Evolutionary conservation across 345 rosid genomes (phyloP), one percentile per base, ranked within the genome.

Genomic region (Camelina neglecta): DNA sequence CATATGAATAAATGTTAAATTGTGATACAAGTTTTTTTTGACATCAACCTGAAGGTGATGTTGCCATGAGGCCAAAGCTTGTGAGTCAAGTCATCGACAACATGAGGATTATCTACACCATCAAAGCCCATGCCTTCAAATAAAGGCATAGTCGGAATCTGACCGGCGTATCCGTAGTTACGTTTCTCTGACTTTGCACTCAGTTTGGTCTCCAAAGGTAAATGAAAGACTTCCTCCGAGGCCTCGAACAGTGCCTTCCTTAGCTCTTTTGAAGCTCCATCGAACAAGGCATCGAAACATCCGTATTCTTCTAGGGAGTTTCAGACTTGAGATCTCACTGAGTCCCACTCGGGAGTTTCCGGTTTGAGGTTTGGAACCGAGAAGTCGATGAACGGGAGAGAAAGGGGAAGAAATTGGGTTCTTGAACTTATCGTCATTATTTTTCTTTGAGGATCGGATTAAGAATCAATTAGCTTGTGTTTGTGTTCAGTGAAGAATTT

Each of bases 261-360:
- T 15, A 69, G 71, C 42, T 85, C 88, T 11, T 9, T 0, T 0
- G 93, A 79, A 73, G 73, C 80, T 60, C 71, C 81, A 60, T 86
- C 35, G 56, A 80, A 83, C 53, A 58, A 55, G 3, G 85, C 93
- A 81, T 87, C 88, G 38, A 87, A 89, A 71, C 87, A 85, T 7
- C 93, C 91, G 39, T 77, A 83, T 15, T 85, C 87, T 66, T 83
- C 88, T 5, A 87, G 76, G 11, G 89, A 85, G 73, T 61, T 21
- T 38, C 78, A 74, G 65, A 85, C 87, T 21, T 54, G 67, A 26
- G 53, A 48, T 75, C 79, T 83, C 72, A 80, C 76, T 1, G 62
- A 64, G 12, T 64, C 78, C 87, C 89, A 89, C 45, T 79, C 84
- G 0, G 54, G 68, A 0, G 86, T 57, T 70, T 76, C 85, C 0